Base-by-base conservation (phyloP, 306 rosid species). In the Trifolium fragiferum region DNA sequence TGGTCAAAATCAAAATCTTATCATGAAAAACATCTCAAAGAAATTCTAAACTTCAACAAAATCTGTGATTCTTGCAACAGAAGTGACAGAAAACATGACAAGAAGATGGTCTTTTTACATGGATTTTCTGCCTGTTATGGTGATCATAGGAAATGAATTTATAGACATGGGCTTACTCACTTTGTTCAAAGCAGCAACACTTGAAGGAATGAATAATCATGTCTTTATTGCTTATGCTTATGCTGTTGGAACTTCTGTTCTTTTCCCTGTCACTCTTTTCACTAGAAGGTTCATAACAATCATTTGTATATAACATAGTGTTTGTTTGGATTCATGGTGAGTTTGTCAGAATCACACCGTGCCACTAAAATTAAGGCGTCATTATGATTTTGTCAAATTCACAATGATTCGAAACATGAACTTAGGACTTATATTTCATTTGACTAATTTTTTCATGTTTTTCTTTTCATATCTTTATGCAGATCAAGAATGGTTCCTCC, bases 151-250 rank as follows among this genome's bases (percentile, higher is more conserved):
- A 1, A 86, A 76, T 82, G 98, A 93, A 76, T 82, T 75, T 70
- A 78, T 16, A 46, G 90, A 93, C 86, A 90, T 86, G 18, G 97
- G 81, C 0, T 62, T 86, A 64, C 84, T 87, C 74, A 90, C 98
- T 6, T 91, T 93, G 20, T 93, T 89, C 86, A 93, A 93, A 86
- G 93, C 92, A 35, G 98, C 98, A 44, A 87, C 98, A 12, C 19
- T 66, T 3, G 38, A 63, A 38, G 98, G 98, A 6, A 89, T 93
- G 97, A 90, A 92, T 75, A 81, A 85, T 81, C 90, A 85, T 79
- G 97, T 90, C 70, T 93, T 93, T 81, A 82, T 93, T 40, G 96
- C 87, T 40, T 93, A 89, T 69, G 87, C 96, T 80, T 93, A 90
- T 79, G 87, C 87, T 59, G 46, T 93, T 77, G 96, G 93, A 3